These are phyloP conservation scores for Colletotrichum costaricense DNA, from an alignment of 2,329 filamentous ascomycete species.

Conservation along the genomic window DNA sequence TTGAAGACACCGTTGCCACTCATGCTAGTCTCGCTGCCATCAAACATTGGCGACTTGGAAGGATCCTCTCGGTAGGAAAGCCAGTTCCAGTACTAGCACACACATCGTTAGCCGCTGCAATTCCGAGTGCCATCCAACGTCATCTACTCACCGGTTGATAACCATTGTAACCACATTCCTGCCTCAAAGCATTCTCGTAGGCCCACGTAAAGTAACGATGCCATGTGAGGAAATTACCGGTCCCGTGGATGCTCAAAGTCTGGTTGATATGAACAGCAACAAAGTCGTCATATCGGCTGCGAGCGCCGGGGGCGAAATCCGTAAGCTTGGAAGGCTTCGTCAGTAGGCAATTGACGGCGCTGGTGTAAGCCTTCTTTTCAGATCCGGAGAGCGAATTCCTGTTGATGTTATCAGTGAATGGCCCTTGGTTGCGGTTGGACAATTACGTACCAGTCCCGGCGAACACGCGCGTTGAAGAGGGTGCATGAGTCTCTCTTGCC, in stretches of 20 bases:
- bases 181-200: slow-evolving; percentile 32
- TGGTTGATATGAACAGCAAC: slow-evolving; percentile 32
- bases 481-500: slow-evolving; percentile 11
- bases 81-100: slow-evolving; percentile 50
- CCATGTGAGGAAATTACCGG: slow-evolving; percentile 35
- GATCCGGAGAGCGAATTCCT: slow-evolving; percentile 40
- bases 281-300: slow-evolving; percentile 36
- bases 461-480: slow-evolving; percentile 5
- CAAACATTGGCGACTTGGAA: slow-evolving; percentile 49
- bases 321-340: slow-evolving; percentile 13
- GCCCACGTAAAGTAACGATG: slow-evolving; percentile 30
- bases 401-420: background rate
- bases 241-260: slow-evolving; percentile 23
- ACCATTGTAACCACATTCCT: slow-evolving; percentile 36
- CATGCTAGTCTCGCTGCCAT: slow-evolving; percentile 51
- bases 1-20: slow-evolving; percentile 50
- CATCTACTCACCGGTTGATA: slow-evolving; percentile 27
- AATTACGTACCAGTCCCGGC: slow-evolving; percentile 6
- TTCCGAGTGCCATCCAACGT: background rate
- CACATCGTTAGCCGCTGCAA: background rate
- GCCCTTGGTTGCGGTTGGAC: rapidly evolving
- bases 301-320: slow-evolving; percentile 32
- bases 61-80: slow-evolving; percentile 36
- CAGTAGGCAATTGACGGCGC: slow-evolving; percentile 34
- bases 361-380: slow-evolving; percentile 33